phyloP scores from a whole-genome alignment of 768 basidiomycete species.

The Termitomyces sp. region DNA sequence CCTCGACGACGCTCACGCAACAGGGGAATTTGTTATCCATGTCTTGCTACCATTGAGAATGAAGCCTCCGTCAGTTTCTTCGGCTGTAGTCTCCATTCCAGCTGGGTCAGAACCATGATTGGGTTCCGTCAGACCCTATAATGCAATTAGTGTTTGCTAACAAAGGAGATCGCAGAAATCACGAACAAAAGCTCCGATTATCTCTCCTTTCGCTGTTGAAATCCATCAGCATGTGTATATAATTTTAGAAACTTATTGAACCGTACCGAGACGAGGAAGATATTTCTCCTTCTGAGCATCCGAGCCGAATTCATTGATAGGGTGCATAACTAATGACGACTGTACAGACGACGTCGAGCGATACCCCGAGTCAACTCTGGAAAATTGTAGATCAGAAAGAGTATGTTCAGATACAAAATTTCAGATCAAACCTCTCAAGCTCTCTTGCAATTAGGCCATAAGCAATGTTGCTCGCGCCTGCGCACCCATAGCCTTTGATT shows the following conservation, averaged over 20 bases:
- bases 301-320: constrained; percentile 83
- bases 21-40: constrained; percentile 94
- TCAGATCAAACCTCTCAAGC: constrained; percentile 74
- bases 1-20: constrained; percentile 55
- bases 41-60: constrained; percentile 91
- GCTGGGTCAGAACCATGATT: constrained; percentile 96
- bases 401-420: not conserved
- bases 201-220: constrained; percentile 69
- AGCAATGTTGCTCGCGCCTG: constrained; percentile 86
- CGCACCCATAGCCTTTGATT: constrained; percentile 91
- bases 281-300: constrained; percentile 90
- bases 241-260: too few relatives aligned
- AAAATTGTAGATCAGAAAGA: not conserved
- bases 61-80: constrained; percentile 82
- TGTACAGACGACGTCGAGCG: constrained; percentile 95
- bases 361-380: constrained; percentile 93
- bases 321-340: constrained; percentile 96
- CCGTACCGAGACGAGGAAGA: constrained; percentile 72
- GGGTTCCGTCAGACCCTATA: constrained; percentile 90
- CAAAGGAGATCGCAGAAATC: not conserved
- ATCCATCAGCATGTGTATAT: not conserved
- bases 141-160: not conserved
- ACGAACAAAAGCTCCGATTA: constrained; percentile 90
- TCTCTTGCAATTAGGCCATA: constrained; percentile 94
- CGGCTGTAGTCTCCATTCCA: constrained; percentile 95